These are phyloP conservation scores for Monascus purpureus DNA, from an alignment of 495 filamentous ascomycete species.

Conservation along the genomic window DNA sequence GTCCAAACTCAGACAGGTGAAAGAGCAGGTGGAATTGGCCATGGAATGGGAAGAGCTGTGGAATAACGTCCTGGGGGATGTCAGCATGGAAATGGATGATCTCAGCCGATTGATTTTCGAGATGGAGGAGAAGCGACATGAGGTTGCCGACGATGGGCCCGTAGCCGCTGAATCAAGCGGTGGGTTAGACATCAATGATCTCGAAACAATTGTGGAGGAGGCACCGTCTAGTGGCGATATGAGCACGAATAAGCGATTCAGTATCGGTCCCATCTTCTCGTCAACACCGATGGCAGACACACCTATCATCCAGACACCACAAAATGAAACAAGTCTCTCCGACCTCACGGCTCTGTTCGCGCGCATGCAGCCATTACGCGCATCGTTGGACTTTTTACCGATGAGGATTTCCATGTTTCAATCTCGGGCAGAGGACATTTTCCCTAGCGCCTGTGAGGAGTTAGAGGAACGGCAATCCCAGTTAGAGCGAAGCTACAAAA, in stretches of 20 bases:
- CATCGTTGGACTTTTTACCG: slow-evolving; percentile 90
- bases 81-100: slow-evolving; percentile 77
- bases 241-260: slow-evolving; percentile 47
- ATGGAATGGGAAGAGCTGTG: slow-evolving; percentile 99
- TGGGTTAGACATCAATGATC: slow-evolving; percentile 69
- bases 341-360: slow-evolving; percentile 77
- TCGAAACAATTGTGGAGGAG: slow-evolving; percentile 91
- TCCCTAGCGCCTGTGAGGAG: slow-evolving; percentile 84
- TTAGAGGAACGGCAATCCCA: slow-evolving; percentile 53
- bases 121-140: slow-evolving; percentile 85
- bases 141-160: slow-evolving; percentile 40
- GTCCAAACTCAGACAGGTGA: slow-evolving; percentile 56
- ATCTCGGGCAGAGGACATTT: slow-evolving; percentile 53
- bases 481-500: slow-evolving; percentile 68
- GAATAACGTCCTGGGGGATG: slow-evolving; percentile 86
- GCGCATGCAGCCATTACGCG: slow-evolving; percentile 82
- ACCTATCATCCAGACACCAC: slow-evolving; percentile 41
- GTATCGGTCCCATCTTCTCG: slow-evolving; percentile 43
- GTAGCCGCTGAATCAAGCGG: slow-evolving; percentile 37
- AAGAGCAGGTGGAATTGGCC: slow-evolving; percentile 83
- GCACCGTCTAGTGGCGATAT: slow-evolving; percentile 43
- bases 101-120: slow-evolving; percentile 77
- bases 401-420: slow-evolving; percentile 86
- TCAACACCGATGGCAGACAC: slow-evolving; percentile 41
- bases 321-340: slow-evolving; percentile 66